Base-by-base conservation (phyloP, 2,329 filamentous ascomycete genomes). In the Dendryphion nanum region DNA sequence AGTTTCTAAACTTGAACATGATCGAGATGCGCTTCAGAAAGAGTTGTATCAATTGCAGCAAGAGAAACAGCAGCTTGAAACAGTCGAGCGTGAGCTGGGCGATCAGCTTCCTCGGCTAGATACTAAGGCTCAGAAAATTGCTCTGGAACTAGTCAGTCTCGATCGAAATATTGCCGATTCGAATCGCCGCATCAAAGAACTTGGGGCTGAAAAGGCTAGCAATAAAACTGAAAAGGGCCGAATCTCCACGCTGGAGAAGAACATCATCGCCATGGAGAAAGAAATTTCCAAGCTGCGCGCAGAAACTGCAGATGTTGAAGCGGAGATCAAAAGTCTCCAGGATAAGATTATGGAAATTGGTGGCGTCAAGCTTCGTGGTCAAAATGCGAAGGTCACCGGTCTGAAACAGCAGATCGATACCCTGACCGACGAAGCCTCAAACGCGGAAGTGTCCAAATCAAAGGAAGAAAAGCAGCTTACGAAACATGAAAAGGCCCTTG, bases 271-370 rank as follows among this genome's bases (percentile, higher is more conserved):
- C 42, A 75, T 94, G 45, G 81, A 89, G 55, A 81, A 80, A 50
- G 88, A 95, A 54, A 80, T 95, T 8, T 80, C 85, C 41, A 86
- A 85, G 55, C 77, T 98, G 7, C 87, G 82, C 44, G 75, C 79
- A 7, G 89, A 97, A 67, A 96, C 86, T n/a, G 81, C 86, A 2
- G 93, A 84, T 31, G 82, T 95, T 6, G 93, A 98, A 18, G 41
- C 84, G 18, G 93, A 97, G 66, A 97, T 98, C 68, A 91, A 95
- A 68, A 77, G 77, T 15, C 75, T 98, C 1, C 91, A 98, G 62
- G 85, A 93, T 75, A 95, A 90, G 74, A 98, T 98, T 58, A 97
- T 98, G 93, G 85, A 96, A 66, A 85, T 95, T 47, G 93, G 93
- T 59, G 93, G 93, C 67, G 89, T 97, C 57, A 89, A 88, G 68